Evolutionary conservation across 805 yeast genomes (phyloP), one percentile per base, ranked within the genome.

Genomic region (Grigorovia humatica): DNA sequence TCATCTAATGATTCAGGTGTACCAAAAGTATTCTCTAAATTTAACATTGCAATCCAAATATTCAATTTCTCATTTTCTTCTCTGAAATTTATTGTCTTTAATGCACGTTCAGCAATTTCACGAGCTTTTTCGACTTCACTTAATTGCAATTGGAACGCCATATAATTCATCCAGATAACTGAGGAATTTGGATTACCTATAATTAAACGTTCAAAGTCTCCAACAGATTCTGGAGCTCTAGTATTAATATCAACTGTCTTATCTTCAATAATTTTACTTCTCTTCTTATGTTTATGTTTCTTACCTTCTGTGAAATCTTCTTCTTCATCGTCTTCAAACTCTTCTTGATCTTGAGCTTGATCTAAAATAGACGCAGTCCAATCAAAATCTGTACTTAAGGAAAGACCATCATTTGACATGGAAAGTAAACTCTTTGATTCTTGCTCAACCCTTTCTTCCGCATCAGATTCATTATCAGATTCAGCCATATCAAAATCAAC

Each of bases 61-160:
- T 93, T 93, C 70, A 89, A 69, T 69, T 89, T 88, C 68, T 93
- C 98, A 60, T 81, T 83, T 68, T 93, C 98, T 62, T 90, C 96
- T 62, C 96, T 80, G 70, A 82, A 88, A 61, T 80, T 82, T 59
- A 93, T 95, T 6, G 93, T 83, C 72, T 87, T 87, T 64, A 93
- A 76, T 2, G 98, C 99, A 56, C 99, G 80, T 60, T 84, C 86
- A 46, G 88, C 97, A 60, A 93, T 81, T 66, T 88, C 96, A 60
- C 99, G 81, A 9, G 97, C 96, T 70, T 87, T 88, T 42, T 91
- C 97, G 53, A 89, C 74, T 69, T 93, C 99, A 73, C 96, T 86
- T 56, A 91, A 75, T 69, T 90, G 96, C 57, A 93, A 76, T 69
- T 90, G 96, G 84, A 91, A 93, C 4, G 98, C 90, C 96, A 93